Evolutionary conservation across 2,329 filamentous ascomycete species (phyloP).

Genomic region (Botrytis hyacinthi): DNA sequence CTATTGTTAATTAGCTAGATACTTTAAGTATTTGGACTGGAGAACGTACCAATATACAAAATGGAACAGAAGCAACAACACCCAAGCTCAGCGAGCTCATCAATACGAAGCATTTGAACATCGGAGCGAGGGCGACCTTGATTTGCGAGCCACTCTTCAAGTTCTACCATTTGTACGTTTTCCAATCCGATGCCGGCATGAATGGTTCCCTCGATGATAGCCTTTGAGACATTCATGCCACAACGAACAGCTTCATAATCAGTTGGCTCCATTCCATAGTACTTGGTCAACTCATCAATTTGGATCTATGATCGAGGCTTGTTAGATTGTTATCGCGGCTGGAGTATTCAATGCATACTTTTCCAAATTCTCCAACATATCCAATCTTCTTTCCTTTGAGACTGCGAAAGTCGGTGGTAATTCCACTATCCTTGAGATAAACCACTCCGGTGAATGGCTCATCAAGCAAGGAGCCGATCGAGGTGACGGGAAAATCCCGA

Average conservation of each 20-base stretch:
- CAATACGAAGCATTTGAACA: slow-evolving; percentile 78
- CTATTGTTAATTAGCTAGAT: slow-evolving; percentile 21
- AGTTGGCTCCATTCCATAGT: slow-evolving; percentile 70
- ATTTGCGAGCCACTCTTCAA: slow-evolving; percentile 69
- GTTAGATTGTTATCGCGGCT: neutral
- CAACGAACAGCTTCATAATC: slow-evolving; percentile 77
- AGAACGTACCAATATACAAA: slow-evolving; percentile 63
- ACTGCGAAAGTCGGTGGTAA: slow-evolving; percentile 71
- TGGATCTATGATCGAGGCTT: slow-evolving; percentile 55
- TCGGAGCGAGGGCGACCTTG: slow-evolving; percentile 64
- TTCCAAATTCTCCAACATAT: slow-evolving; percentile 79
- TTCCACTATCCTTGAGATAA: slow-evolving; percentile 71
- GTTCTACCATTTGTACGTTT: slow-evolving; percentile 81
- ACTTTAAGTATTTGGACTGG: neutral
- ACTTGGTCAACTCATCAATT: slow-evolving; percentile 75
- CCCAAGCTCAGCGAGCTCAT: slow-evolving; percentile 74
- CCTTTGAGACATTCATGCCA: slow-evolving; percentile 78
- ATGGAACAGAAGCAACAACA: slow-evolving; percentile 85
- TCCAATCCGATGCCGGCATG: slow-evolving; percentile 76
- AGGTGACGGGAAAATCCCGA: slow-evolving; percentile 68
- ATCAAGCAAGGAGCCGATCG: slow-evolving; percentile 72
- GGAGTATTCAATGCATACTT: slow-evolving; percentile 39
- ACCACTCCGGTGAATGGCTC: slow-evolving; percentile 79
- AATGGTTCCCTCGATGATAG: slow-evolving; percentile 69
- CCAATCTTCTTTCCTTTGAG: slow-evolving; percentile 75